Evolutionary conservation across 179 eudicot species (phyloP).

Genomic region (Beta lomatogona): DNA sequence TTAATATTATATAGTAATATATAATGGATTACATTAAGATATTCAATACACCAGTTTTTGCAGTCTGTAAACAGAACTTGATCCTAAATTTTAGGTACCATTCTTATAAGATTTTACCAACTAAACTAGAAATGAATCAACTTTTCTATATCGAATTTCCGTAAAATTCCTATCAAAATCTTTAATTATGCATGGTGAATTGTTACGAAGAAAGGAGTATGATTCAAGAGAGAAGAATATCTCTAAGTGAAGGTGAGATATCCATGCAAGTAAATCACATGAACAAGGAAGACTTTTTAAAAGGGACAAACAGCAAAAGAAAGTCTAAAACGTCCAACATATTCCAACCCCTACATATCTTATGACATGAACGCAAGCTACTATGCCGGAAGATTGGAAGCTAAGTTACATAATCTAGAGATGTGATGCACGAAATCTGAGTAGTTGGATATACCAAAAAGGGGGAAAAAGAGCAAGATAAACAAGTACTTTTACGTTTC

Average conservation of each 20-base stretch:
- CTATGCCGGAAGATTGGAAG: slow-evolving; percentile 22
- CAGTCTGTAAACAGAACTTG: too few species aligned
- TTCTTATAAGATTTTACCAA: too few species aligned
- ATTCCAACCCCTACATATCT: slow-evolving; percentile 26
- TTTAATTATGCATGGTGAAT: too few species aligned
- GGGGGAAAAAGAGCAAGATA: background rate
- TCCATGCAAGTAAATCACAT: slow-evolving; percentile 16
- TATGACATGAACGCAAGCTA: slow-evolving; percentile 21
- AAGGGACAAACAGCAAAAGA: slow-evolving; percentile 5
- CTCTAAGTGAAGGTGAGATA: slow-evolving; percentile 20
- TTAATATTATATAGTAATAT: too few species aligned
- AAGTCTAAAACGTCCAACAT: slow-evolving; percentile 14
- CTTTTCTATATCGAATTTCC: too few species aligned
- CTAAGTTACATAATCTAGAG: slow-evolving; percentile 8
- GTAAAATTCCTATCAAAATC: too few species aligned
- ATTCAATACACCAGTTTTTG: too few species aligned
- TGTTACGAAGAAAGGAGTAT: background rate
- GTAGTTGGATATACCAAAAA: slow-evolving; percentile 14
- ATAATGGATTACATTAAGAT: too few species aligned
- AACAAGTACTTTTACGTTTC: slow-evolving; percentile 4
- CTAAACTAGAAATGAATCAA: too few species aligned
- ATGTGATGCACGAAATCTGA: slow-evolving; percentile 13
- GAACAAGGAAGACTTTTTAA: slow-evolving; percentile 18
- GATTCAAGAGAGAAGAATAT: slow-evolving; percentile 5
- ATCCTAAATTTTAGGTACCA: too few species aligned